Evolutionary conservation across 495 filamentous ascomycete genomes (phyloP).

Genomic region (Articulospora tetracladia): DNA sequence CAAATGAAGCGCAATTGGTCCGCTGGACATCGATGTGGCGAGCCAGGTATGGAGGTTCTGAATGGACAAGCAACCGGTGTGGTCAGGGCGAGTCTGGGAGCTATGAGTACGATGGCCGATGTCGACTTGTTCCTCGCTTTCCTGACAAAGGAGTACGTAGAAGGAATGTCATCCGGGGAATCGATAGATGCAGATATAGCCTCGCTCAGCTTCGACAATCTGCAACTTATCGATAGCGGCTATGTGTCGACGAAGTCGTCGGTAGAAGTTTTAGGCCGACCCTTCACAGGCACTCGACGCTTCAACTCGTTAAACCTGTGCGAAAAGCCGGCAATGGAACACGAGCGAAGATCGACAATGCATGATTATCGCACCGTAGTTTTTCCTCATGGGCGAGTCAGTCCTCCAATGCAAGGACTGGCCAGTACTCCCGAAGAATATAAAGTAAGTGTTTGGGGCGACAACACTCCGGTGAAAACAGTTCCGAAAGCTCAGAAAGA

Average conservation of each 20-base stretch:
- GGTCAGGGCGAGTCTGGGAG: slow-evolving; percentile 64
- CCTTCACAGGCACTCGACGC: background rate
- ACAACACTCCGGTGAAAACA: background rate
- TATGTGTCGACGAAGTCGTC: background rate
- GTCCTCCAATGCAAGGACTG: background rate
- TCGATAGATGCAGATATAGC: background rate
- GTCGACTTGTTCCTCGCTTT: slow-evolving; percentile 49
- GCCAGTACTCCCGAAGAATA: background rate
- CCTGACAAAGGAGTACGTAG: slow-evolving; percentile 9
- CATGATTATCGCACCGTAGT: background rate
- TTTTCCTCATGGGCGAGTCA: background rate
- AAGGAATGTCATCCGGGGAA: background rate
- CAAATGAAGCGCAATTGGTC: slow-evolving; percentile 59
- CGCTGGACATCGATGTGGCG: slow-evolving; percentile 59
- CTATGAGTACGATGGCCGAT: slow-evolving; percentile 63
- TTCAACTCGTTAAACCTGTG: too few species aligned
- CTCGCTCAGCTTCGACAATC: background rate
- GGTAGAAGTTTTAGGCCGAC: background rate
- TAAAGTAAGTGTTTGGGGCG: background rate
- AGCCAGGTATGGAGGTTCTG: slow-evolving; percentile 44
- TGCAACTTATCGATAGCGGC: background rate
- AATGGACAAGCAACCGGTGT: slow-evolving; percentile 58
- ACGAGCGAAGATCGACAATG: background rate
- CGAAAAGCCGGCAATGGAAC: background rate
- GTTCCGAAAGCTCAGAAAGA: background rate